Evolutionary conservation across 2,329 filamentous ascomycete genomes (phyloP), one percentile per base, ranked within the genome.

Genomic region (Colletotrichum coccodes): DNA sequence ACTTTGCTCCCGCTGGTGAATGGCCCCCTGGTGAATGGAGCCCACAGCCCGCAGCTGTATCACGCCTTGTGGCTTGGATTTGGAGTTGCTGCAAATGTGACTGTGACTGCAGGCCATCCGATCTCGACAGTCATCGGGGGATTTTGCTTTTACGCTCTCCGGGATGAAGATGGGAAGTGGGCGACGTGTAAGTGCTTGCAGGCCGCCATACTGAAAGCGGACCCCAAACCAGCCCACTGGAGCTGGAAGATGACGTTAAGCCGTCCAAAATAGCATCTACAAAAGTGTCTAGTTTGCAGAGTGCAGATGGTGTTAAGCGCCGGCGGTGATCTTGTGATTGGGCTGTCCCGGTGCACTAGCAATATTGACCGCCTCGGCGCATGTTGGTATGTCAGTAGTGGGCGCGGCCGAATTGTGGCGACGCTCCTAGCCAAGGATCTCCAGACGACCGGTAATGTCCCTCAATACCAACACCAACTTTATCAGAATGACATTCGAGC

Each of bases 111-210:
- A 64, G 46, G 23, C 36, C 60, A 21, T 64, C 64, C 40, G 44
- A 68, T 64, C 64, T 59, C 18, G 46, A 30, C 53, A 28, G 60
- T 59, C 62, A 46, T 28, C 60, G 61, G 54, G 61, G 26, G 32
- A 44, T 60, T 50, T 21, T 49, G 40, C 36, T 60, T 50, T 54
- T 32, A 6, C 42, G 32, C 9, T 53, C 34, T 49, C 40, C 50
- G 23, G 49, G 54, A 66, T 18, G 61, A 60, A 42, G 61, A 49
- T 38, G 44, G 58, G 30, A 42, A 54, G 52, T 52, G n/a, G 28
- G 36, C 34, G 23, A 40, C 38, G 36, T 66, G 61, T 65, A 60
- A 66, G 61, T 69, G 66, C 61, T 66, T 69, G 66, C 66, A 69
- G 61, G 42, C 66, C 56, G 56, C 54, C 61, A 69, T 56, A 52